These are phyloP conservation scores for Diplodia sapinea DNA, from an alignment of 2,329 filamentous ascomycete genomes.

Conservation along the genomic window DNA sequence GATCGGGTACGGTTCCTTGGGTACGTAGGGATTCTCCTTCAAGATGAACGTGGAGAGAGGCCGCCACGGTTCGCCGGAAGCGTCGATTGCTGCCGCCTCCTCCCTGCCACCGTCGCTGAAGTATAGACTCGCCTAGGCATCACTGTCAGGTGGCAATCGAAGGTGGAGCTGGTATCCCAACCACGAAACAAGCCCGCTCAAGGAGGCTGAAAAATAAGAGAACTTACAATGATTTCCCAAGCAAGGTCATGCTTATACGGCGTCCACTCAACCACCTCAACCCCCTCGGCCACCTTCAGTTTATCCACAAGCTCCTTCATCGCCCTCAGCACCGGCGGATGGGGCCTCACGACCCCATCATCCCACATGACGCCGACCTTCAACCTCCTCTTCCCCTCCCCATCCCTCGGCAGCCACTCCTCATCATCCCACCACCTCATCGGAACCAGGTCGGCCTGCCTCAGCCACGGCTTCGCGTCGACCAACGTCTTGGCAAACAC, in stretches of 20 bases:
- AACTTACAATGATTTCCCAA: slow-evolving; percentile 51
- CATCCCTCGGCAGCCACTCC: slow-evolving; percentile 30
- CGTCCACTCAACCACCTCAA: slow-evolving; percentile 60
- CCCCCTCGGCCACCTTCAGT: slow-evolving; percentile 53
- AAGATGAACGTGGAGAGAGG: slow-evolving; percentile 66
- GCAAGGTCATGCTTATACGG: slow-evolving; percentile 58
- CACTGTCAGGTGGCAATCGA: not conserved
- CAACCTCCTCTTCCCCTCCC: slow-evolving; percentile 48
- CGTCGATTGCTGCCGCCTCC: slow-evolving; percentile 56
- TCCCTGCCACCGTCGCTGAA: slow-evolving; percentile 67
- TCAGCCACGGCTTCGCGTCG: slow-evolving; percentile 60
- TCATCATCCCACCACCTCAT: slow-evolving; percentile 59
- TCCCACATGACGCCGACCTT: slow-evolving; percentile 68
- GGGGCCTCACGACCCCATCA: slow-evolving; percentile 68
- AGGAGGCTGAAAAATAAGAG: slow-evolving; percentile 34
- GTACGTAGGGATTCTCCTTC: slow-evolving; percentile 59
- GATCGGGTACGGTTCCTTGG: slow-evolving; percentile 36
- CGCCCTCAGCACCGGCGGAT: slow-evolving; percentile 68
- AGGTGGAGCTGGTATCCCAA: not conserved
- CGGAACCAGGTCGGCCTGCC: slow-evolving; percentile 63
- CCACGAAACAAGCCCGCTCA: not conserved
- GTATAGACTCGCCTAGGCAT: slow-evolving; percentile 47
- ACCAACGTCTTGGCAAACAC: slow-evolving; percentile 62
- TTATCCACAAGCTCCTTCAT: slow-evolving; percentile 54
- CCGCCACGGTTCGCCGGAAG: slow-evolving; percentile 63